These are phyloP conservation scores for Didymella keratinophila DNA, from an alignment of 2,329 filamentous ascomycete genomes.

Conservation along the genomic window DNA sequence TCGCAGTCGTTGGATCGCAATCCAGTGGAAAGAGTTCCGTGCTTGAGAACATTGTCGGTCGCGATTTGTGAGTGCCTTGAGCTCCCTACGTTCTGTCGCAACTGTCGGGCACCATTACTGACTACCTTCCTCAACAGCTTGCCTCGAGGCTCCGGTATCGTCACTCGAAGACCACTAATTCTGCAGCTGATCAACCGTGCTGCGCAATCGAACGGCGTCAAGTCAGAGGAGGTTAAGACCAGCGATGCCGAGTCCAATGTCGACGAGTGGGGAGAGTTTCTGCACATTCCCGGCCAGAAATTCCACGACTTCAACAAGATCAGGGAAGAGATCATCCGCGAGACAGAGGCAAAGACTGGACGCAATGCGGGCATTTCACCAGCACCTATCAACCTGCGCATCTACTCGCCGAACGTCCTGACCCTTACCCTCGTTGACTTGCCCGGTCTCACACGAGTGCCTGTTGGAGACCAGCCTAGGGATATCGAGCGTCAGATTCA, in stretches of 20 bases:
- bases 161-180: constrained; percentile 93
- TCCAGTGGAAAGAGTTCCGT: constrained; percentile 99
- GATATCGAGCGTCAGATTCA: constrained; percentile 97
- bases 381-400: constrained; percentile 94
- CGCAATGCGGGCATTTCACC: constrained; percentile 96
- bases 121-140: constrained; percentile 65
- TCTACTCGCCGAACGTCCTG: constrained; percentile 97
- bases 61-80: constrained; percentile 83
- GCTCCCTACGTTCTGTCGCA: not conserved
- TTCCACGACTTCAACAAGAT: constrained; percentile 99
- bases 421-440: constrained; percentile 96
- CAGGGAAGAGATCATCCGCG: constrained; percentile 93
- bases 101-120: constrained; percentile 33
- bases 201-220: constrained; percentile 74
- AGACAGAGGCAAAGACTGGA: constrained; percentile 96
- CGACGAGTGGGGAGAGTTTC: constrained; percentile 98
- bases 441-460: constrained; percentile 94
- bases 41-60: constrained; percentile 96
- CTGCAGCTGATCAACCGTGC: constrained; percentile 94
- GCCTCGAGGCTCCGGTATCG: constrained; percentile 96
- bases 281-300: constrained; percentile 97
- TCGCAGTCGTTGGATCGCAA: constrained; percentile 97
- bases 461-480: constrained; percentile 92
- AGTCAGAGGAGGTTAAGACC: constrained; percentile 66
- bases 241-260: constrained; percentile 87